Evolutionary conservation across 352 stramenopile genomes (phyloP).

Genomic region (Globisporangium parvum): DNA sequence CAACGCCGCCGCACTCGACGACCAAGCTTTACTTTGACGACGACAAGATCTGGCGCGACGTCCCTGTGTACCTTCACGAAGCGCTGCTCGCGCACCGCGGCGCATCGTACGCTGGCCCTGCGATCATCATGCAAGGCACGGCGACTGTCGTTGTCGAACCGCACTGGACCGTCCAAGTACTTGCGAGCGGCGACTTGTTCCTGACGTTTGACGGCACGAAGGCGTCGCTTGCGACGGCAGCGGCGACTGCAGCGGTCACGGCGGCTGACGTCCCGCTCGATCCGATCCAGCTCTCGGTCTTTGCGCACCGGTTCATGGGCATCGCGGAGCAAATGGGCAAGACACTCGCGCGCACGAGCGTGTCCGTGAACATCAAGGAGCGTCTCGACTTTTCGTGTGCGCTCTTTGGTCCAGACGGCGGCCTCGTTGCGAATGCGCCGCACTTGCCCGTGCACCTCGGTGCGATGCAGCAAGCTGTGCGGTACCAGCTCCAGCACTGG

Average conservation of each 20-base stretch:
- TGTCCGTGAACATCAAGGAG: constrained; percentile 99
- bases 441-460: constrained; percentile 99
- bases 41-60: constrained; percentile 70
- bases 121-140: constrained; percentile 98
- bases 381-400: constrained; percentile 98
- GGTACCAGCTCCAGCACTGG: constrained; percentile 91
- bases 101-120: constrained; percentile 79
- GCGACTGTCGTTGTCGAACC: constrained; percentile 97
- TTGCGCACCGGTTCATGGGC: constrained; percentile 98
- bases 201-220: constrained; percentile 57
- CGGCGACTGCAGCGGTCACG: constrained; percentile 15
- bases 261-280: constrained; percentile 67
- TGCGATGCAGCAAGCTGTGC: constrained; percentile 97
- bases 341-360: constrained; percentile 93
- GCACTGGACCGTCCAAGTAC: constrained; percentile 91
- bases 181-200: constrained; percentile 93
- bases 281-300: constrained; percentile 96
- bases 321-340: constrained; percentile 99
- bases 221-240: constrained; percentile 8
- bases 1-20: constrained; percentile 41
- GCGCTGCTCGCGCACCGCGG: constrained; percentile 73
- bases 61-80: constrained; percentile 93
- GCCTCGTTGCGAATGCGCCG: constrained; percentile 98
- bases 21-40: constrained; percentile 79
- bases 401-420: constrained; percentile 95